These are phyloP conservation scores for Komagataella ulmi DNA, from an alignment of 805 yeast species.

Conservation along the genomic window DNA sequence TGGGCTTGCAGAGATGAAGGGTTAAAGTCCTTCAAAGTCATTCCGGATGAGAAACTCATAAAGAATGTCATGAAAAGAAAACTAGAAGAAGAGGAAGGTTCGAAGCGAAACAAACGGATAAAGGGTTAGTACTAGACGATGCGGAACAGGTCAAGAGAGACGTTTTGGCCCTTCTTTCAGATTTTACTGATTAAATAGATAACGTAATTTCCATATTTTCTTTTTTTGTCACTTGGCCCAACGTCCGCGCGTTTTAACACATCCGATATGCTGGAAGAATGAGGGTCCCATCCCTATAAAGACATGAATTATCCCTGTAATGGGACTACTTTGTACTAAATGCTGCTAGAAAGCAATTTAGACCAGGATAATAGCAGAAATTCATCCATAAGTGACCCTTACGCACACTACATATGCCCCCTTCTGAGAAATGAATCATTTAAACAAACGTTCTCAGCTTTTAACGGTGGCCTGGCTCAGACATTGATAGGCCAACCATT, in stretches of 20 bases:
- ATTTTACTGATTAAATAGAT: neutral
- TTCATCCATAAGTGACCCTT: no score
- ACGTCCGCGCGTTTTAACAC: no score
- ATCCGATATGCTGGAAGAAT: no score
- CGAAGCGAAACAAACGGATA: constrained; percentile 12
- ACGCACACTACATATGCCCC: no score
- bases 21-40: constrained; percentile 18
- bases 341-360: no score
- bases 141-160: neutral
- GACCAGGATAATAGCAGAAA: no score
- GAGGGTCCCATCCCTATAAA: no score
- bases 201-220: neutral
- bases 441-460: no score
- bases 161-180: neutral
- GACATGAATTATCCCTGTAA: no score
- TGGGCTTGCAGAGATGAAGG: constrained; percentile 18
- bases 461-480: constrained; percentile 81
- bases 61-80: constrained; percentile 46
- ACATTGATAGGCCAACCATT: constrained; percentile 94
- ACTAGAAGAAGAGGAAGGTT: constrained; percentile 13
- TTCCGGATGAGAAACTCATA: constrained; percentile 47
- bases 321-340: no score
- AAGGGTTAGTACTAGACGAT: constrained; percentile 7
- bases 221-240: no score
- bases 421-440: no score